phyloP scores from a whole-genome alignment of 768 basidiomycete species.

The Nidula microcarpa region DNA sequence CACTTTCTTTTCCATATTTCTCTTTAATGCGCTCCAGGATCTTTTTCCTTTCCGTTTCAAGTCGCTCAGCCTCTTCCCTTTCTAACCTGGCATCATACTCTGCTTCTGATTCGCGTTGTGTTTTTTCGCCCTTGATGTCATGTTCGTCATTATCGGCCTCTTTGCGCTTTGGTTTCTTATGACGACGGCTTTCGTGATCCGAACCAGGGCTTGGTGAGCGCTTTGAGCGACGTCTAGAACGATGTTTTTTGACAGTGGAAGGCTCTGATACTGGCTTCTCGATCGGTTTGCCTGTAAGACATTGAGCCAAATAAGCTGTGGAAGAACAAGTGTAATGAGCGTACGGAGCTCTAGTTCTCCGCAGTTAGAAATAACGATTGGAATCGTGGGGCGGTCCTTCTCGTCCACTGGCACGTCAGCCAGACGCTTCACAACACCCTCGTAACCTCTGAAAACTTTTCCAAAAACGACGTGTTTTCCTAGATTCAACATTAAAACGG shows the following conservation, averaged over 20 bases:
- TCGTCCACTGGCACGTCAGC: slow-evolving; percentile 66
- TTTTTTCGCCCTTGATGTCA: neutral
- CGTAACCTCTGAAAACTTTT: slow-evolving; percentile 55
- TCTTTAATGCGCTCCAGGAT: slow-evolving; percentile 49
- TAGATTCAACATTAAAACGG: slow-evolving; percentile 12
- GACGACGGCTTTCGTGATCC: slow-evolving; percentile 9
- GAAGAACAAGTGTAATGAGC: neutral
- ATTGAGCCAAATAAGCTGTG: neutral
- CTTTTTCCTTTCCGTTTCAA: slow-evolving; percentile 39
- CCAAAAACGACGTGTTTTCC: slow-evolving; percentile 54
- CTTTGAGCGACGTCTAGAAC: slow-evolving; percentile 7
- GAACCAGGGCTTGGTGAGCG: slow-evolving; percentile 13
- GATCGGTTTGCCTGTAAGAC: neutral
- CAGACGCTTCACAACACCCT: slow-evolving; percentile 56
- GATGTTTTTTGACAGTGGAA: slow-evolving; percentile 1
- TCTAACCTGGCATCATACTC: slow-evolving; percentile 70
- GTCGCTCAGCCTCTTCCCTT: slow-evolving; percentile 59
- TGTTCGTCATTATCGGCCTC: neutral
- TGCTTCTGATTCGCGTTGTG: slow-evolving; percentile 55
- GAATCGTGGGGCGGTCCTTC: slow-evolving; percentile 67
- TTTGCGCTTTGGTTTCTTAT: slow-evolving; percentile 14
- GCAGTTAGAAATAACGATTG: slow-evolving; percentile 70
- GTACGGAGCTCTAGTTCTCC: slow-evolving; percentile 81
- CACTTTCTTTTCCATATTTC: slow-evolving; percentile 25
- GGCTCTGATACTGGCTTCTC: neutral